Evolutionary conservation across 2,329 filamentous ascomycete species (phyloP), one percentile per base, ranked within the genome.

Genomic region (Pseudogymnoascus sp.): DNA sequence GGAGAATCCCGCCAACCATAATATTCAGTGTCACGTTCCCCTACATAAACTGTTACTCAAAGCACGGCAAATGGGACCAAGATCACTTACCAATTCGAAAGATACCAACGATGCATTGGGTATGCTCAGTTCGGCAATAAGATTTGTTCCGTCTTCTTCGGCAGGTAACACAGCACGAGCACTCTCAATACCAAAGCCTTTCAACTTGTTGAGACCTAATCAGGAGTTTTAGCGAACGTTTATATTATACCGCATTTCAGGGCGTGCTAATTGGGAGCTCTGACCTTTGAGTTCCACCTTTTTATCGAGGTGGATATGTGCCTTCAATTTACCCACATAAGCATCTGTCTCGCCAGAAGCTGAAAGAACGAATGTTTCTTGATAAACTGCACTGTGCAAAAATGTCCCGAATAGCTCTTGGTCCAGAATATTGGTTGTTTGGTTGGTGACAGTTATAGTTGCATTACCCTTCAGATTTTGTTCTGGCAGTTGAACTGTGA

Each of bases 1-100:
- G 66, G 7, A 70, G 70, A 9, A 77, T 64, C n/a, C 76, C 71
- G 3, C 77, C 77, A 0, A 74, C 75, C 61, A 75, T 68, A 17
- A 81, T 61, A 46, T 80, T 78, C 15, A 81, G 74, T 0, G 77
- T 77, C n/a, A 81, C 60, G 67, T 82, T 77, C 10, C 80, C 79
- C 1, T 56, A 13, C 2, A 19, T 13, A 19, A 11, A 56, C 9
- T n/a, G 46, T 56, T 56, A 56, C 9, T 56, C 46, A 31, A 31
- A 56, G 9, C 46, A n/a, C 26, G 21, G 4, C 10, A 56, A 7
- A 19, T 1, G 13, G n/a, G 26, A 56, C 4, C 26, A 19, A 11
- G 46, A 19, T 19, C 0, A 19, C 26, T 7, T 56, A 56, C 46
- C 17, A 56, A 26, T 13, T 56, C 46, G 19, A 56, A 56, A 13